Conservation (phyloP, 1,284 basidiomycete genomes). For the Trametes hirsuta region DNA sequence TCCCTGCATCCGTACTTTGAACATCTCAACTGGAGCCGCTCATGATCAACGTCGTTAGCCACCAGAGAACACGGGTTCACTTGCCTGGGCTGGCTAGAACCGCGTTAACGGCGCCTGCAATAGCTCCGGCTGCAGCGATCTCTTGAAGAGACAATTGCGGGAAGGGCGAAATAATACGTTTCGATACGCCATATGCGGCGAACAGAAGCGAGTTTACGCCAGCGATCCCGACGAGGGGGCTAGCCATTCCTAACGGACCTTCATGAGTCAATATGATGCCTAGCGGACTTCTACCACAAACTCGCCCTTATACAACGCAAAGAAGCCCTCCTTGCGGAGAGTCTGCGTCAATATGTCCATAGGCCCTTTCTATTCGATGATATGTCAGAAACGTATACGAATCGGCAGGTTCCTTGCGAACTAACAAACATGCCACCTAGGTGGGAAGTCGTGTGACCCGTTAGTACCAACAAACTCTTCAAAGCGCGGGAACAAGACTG, state of each 20-base stretch:
- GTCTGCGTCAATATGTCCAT: constrained; percentile 88
- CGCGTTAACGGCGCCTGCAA: constrained; percentile 91
- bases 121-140: constrained; percentile 83
- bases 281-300: too few species aligned
- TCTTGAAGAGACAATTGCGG: constrained; percentile 80
- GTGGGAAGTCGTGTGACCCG: constrained; percentile 1
- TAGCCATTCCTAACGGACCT: constrained; percentile 73
- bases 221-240: constrained; percentile 92
- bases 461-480: not conserved
- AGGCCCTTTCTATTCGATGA: constrained; percentile 75
- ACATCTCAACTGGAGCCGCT: constrained; percentile 71
- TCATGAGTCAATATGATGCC: not conserved
- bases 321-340: constrained; percentile 83
- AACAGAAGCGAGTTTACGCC: constrained; percentile 97
- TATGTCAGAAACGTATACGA: not conserved
- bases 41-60: not conserved
- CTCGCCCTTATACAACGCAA: constrained; percentile 88
- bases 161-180: constrained; percentile 86
- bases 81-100: constrained; percentile 86
- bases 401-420: constrained; percentile 19
- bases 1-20: constrained; percentile 97
- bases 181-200: constrained; percentile 83
- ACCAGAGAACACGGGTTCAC: constrained; percentile 21
- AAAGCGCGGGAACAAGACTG: constrained; percentile 22
- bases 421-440: constrained; percentile 82